Conservation (phyloP, 768 basidiomycete species). For the Leccinum ochraceum region DNA sequence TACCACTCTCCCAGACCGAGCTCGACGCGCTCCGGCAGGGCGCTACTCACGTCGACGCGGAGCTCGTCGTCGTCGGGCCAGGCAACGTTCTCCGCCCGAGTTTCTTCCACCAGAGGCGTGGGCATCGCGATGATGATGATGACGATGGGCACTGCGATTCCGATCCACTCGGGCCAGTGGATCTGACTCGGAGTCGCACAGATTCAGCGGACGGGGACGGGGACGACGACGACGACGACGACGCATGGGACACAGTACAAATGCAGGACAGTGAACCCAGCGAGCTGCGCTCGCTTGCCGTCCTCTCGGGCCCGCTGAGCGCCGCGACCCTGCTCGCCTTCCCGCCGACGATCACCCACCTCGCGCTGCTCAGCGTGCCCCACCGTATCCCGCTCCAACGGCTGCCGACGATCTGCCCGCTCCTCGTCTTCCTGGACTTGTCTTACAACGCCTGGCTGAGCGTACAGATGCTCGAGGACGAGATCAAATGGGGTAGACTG, state of each 20-base stretch:
- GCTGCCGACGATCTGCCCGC: constrained; percentile 58
- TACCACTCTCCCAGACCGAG: constrained; percentile 51
- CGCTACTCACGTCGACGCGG: constrained; percentile 58
- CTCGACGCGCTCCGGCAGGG: constrained; percentile 52
- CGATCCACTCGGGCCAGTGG: background rate
- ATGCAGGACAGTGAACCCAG: constrained; percentile 33
- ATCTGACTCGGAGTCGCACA: background rate
- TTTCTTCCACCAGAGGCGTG: constrained; percentile 35
- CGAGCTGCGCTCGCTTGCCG: constrained; percentile 46
- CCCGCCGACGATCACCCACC: constrained; percentile 63
- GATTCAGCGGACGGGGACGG: background rate
- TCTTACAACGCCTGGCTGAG: constrained; percentile 61
- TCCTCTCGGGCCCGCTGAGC: constrained; percentile 51
- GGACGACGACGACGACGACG: background rate
- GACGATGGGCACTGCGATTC: background rate
- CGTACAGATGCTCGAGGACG: constrained; percentile 40
- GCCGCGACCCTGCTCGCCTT: constrained; percentile 48
- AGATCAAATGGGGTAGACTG: constrained; percentile 62
- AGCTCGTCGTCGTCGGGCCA: constrained; percentile 65
- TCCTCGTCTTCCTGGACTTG: constrained; percentile 63
- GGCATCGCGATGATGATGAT: background rate
- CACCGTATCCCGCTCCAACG: constrained; percentile 52
- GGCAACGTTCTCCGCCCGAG: constrained; percentile 44
- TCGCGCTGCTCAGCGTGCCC: constrained; percentile 57
- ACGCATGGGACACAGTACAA: constrained; percentile 44